A percentile compares a stretch with the other conserved stretches of the same genome.
phyloP scores from a whole-genome alignment of 2,329 filamentous ascomycete species.

The Fusarium heterosporum region DNA sequence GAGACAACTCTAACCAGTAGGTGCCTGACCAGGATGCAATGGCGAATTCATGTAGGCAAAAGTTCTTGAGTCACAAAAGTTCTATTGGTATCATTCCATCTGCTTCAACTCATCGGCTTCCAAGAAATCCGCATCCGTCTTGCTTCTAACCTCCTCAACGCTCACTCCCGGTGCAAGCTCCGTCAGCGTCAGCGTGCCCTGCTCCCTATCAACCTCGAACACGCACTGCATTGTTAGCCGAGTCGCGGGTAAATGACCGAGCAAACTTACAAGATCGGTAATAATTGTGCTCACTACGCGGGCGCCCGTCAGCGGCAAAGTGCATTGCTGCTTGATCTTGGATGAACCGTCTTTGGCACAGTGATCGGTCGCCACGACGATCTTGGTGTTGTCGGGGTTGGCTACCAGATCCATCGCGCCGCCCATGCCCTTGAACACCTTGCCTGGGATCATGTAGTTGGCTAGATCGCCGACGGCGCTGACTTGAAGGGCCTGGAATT shows the following conservation, averaged over 20 bases:
- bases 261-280: constrained; percentile 73
- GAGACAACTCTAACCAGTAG: constrained; percentile 1
- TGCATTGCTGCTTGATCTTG: constrained; percentile 74
- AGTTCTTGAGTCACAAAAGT: constrained; percentile 15
- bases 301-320: constrained; percentile 73
- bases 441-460: constrained; percentile 92
- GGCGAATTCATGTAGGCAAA: constrained; percentile 26
- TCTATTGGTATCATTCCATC: constrained; percentile 52
- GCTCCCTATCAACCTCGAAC: constrained; percentile 73
- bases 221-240: constrained; percentile 65
- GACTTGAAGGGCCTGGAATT: constrained; percentile 74
- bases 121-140: constrained; percentile 76
- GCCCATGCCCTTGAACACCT: constrained; percentile 90
- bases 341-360: constrained; percentile 74
- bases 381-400: constrained; percentile 77
- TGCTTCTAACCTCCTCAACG: constrained; percentile 74
- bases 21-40: constrained; percentile 12
- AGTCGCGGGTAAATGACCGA: background rate
- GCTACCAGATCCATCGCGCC: constrained; percentile 80
- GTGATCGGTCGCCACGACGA: constrained; percentile 77
- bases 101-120: constrained; percentile 69
- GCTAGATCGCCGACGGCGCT: constrained; percentile 82
- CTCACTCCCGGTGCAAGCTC: constrained; percentile 77
- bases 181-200: constrained; percentile 73
- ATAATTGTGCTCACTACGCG: constrained; percentile 78